Percentiles rank a stretch among this genome's conserved stretches.
phyloP scores from a whole-genome alignment of 2,329 filamentous ascomycete genomes.

The Sclerotinia sclerotiorum region DNA sequence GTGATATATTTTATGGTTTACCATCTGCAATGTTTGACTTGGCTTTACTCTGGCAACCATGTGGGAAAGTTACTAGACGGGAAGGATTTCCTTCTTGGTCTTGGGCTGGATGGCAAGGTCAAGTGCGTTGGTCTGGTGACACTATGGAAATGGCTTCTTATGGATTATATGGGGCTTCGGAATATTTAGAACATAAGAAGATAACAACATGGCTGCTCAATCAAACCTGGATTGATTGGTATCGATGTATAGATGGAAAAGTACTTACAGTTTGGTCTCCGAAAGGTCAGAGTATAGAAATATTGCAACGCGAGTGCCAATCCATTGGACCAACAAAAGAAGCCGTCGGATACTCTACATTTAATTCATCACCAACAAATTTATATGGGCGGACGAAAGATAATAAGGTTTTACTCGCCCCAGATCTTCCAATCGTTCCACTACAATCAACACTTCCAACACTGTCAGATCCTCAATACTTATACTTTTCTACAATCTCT shows the following conservation, averaged over 20 bases:
- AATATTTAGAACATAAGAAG: background rate
- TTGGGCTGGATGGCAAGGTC: slow-evolving; percentile 15
- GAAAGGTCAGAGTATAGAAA: background rate
- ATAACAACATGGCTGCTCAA: slow-evolving; percentile 6
- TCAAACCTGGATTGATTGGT: slow-evolving; percentile 12
- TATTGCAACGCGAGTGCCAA: background rate
- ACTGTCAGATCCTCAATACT: background rate
- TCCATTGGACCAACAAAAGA: background rate
- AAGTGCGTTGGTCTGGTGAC: slow-evolving; percentile 3
- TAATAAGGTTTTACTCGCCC: background rate
- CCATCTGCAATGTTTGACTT: slow-evolving; percentile 13
- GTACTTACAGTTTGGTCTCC: slow-evolving; percentile 1
- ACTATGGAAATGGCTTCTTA: slow-evolving; percentile 3
- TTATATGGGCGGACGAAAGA: background rate
- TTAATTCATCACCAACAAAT: background rate
- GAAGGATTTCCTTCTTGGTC: slow-evolving; percentile 20
- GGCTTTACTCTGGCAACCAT: slow-evolving; percentile 9
- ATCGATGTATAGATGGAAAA: background rate
- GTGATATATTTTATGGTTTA: slow-evolving; percentile 4
- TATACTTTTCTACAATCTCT: slow-evolving; percentile 4
- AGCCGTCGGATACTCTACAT: background rate
- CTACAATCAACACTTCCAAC: background rate
- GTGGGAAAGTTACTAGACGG: background rate
- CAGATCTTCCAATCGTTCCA: background rate
- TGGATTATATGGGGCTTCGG: background rate